These are phyloP conservation scores for Camellia granthamiana DNA, from an alignment of 148 eudicot species.

Conservation along the genomic window DNA sequence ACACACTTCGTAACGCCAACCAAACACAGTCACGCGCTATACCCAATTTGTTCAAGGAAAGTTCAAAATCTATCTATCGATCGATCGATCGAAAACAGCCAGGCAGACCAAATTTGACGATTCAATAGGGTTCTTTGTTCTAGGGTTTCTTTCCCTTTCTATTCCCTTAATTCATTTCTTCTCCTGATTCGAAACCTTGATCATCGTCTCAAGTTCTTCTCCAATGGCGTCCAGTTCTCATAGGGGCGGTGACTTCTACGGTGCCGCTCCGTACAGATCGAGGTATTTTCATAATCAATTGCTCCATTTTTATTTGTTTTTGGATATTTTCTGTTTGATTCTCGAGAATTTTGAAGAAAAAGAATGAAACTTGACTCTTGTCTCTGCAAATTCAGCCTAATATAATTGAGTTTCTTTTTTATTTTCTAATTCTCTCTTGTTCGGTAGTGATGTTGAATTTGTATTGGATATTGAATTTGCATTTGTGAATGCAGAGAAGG, in stretches of 20 bases:
- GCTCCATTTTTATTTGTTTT: neutral
- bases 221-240: constrained; percentile 35
- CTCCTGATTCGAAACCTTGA: neutral
- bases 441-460: neutral
- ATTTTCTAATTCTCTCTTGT: neutral
- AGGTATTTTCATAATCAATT: constrained; percentile 30
- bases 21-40: too few species aligned
- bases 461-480: neutral
- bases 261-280: constrained; percentile 56
- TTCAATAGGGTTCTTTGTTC: neutral
- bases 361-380: neutral
- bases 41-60: too few species aligned
- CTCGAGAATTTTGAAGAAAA: neutral
- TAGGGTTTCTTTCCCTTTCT: neutral
- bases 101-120: too few species aligned
- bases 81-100: too few species aligned
- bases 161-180: neutral
- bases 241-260: constrained; percentile 31
- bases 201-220: constrained; percentile 4
- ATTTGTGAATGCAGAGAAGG: constrained; percentile 53
- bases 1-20: too few species aligned
- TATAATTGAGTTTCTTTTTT: neutral
- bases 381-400: neutral
- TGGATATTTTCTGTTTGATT: neutral
- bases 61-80: too few species aligned